Base-by-base conservation (phyloP, 352 stramenopile genomes). In the Globisporangium heterothallicum region DNA sequence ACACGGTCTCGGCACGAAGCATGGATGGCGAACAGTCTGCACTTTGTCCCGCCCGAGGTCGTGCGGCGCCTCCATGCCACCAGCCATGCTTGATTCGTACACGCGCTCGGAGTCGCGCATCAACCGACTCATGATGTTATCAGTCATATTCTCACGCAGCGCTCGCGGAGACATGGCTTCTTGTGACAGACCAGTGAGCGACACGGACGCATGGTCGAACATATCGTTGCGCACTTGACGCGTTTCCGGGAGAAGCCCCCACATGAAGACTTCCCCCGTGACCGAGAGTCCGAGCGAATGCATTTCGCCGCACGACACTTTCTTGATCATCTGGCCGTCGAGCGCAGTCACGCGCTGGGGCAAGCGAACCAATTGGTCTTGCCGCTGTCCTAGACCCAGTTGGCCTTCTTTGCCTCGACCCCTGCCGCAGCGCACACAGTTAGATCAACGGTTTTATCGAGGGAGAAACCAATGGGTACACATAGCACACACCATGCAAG, bases 251-350 rank as follows among this genome's bases (percentile, higher is more conserved):
- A 92, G 46, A 21, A 92, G 59, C 0, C 81, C 81, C 76, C 72
- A 90, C 74, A 88, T 83, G 49, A 88, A 88, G 12, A 92, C 72
- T 30, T 86, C 67, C 14, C 78, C 78, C 1, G 65, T 63, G 32
- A 70, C 55, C 4, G 61, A 77, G 43, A 86, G 60, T 16, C 77
- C 77, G 51, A 92, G 56, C 45, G 78, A 88, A 56, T 92, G 81
- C 35, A 79, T 81, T 51, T 92, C 80, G 7, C 81, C 81, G 34
- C 78, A 89, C 40, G 81, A 79, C 25, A 90, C 70, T 29, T 86
- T 86, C 21, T 59, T 72, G 43, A 92, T 62, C 14, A 87, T 59
- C 19, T 92, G 74, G 6, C 66, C 71, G 36, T 80, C 70, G n/a
- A 92, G 60, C 2, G 62, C 61, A 4, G 67, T 51, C 21, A 92